These are phyloP conservation scores for Rasamsonia emersonii DNA, from an alignment of 2,329 filamentous ascomycete genomes.

Conservation along the genomic window DNA sequence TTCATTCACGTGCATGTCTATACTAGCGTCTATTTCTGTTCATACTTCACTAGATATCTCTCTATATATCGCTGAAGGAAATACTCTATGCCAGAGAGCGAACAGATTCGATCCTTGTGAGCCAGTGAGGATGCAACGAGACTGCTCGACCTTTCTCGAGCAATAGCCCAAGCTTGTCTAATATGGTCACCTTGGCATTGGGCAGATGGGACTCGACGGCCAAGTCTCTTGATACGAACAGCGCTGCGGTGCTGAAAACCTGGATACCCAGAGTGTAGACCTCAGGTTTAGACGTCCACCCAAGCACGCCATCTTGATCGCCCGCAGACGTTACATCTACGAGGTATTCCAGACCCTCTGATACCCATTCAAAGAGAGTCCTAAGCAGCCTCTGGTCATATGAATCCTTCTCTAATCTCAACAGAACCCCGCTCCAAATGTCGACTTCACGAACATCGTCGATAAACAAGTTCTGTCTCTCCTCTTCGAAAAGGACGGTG, in stretches of 20 bases:
- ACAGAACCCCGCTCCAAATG: constrained; percentile 55
- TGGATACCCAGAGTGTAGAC: constrained; percentile 48
- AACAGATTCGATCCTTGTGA: constrained; percentile 19
- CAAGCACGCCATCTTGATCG: constrained; percentile 56
- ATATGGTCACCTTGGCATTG: constrained; percentile 11
- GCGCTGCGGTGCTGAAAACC: constrained; percentile 28
- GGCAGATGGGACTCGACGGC: constrained; percentile 11
- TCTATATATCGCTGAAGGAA: background rate
- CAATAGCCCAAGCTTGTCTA: constrained; percentile 18
- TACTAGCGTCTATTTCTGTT: background rate
- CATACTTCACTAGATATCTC: background rate
- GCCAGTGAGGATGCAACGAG: constrained; percentile 25
- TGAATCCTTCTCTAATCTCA: constrained; percentile 16
- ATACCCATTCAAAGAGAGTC: constrained; percentile 23
- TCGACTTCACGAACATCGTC: constrained; percentile 68
- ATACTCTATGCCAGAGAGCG: constrained; percentile 11
- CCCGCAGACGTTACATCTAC: constrained; percentile 18
- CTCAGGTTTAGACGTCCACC: constrained; percentile 61
- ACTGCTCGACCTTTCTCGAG: constrained; percentile 14
- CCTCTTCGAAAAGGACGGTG: constrained; percentile 63
- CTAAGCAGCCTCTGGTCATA: constrained; percentile 14
- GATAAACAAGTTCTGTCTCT: constrained; percentile 91
- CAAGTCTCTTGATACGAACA: constrained; percentile 20
- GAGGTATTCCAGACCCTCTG: constrained; percentile 22
- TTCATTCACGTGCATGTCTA: too few species aligned